Base-by-base conservation (phyloP, 306 rosid species). In the Acacia melanoxylon region DNA sequence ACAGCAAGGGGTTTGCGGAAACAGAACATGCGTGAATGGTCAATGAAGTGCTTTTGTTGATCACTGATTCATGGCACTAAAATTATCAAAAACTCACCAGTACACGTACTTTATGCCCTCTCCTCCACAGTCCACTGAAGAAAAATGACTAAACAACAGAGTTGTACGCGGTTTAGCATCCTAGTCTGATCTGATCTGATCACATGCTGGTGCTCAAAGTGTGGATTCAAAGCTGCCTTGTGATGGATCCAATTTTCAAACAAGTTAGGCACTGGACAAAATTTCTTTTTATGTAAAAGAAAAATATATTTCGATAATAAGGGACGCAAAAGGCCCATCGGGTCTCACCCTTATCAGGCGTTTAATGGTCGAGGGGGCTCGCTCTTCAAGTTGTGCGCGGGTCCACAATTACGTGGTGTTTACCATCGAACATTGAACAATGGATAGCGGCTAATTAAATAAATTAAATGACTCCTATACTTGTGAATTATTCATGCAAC, bases 381-480 rank as follows among this genome's bases (percentile, higher is more conserved):
- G 78, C 77, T 83, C 88, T 85, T 78, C 87, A 89, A 91, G 91
- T 88, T 84, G 91, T 22, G 65, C 4, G 86, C 83, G 89, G 90
- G 92, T 86, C 91, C 91, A 86, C 87, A 85, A 58, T 22, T 86
- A 75, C 72, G 80, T 77, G 81, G 86, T 83, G 79, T 79, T 82
- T 83, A 85, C 89, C 87, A 84, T 81, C 44, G 15, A 88, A 86
- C 83, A 16, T 79, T 48, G 17, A 88, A 52, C 12, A 82, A 63
- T 22, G 77, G 71, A 81, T 45, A 79, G 77, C 83, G 86, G 85
- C 84, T 77, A 86, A 87, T 89, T 84, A 83, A 83, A 85, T 68
- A 85, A 86, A 87, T 86, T 78, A 89, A 86, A 86, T 52, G 16
- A 48, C 3, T 48, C 52, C 52, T 48, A 48, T 48, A 14, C 4